phyloP scores from a whole-genome alignment of 1,284 basidiomycete species.

The Austropuccinia psidii region DNA sequence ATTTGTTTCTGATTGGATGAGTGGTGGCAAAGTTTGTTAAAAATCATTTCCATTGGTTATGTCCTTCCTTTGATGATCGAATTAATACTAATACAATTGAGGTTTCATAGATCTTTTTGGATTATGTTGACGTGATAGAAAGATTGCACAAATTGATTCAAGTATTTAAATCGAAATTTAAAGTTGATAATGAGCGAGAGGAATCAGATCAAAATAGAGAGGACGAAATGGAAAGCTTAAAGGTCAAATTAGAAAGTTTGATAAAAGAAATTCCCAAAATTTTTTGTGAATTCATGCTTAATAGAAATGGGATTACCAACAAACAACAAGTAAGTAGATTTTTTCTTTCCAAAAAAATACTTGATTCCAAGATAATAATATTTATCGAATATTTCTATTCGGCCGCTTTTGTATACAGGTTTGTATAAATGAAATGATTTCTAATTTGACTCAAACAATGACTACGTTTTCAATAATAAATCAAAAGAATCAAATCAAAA shows the following conservation, averaged over 20 bases:
- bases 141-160: conserved; percentile 18
- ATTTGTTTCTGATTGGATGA: conserved; percentile 58
- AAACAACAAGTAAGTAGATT: conserved; percentile 28
- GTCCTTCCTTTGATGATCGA: no score
- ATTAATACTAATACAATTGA: neutral
- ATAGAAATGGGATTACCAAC: conserved; percentile 4
- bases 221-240: conserved; percentile 6
- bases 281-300: conserved; percentile 5
- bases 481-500: no score
- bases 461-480: no score
- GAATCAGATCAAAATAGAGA: neutral
- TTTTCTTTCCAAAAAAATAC: neutral
- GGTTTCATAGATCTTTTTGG: conserved; percentile 13
- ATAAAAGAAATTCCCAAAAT: conserved; percentile 30
- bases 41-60: conserved; percentile 2
- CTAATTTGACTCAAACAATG: no score
- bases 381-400: neutral
- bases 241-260: conserved; percentile 16
- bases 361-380: neutral
- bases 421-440: conserved; percentile 37
- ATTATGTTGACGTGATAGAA: conserved; percentile 31
- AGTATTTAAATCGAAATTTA: neutral
- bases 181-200: neutral
- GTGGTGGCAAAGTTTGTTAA: neutral
- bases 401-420: neutral